Conservation (phyloP, 1,284 basidiomycete species). For the Fomitopsis palustris region DNA sequence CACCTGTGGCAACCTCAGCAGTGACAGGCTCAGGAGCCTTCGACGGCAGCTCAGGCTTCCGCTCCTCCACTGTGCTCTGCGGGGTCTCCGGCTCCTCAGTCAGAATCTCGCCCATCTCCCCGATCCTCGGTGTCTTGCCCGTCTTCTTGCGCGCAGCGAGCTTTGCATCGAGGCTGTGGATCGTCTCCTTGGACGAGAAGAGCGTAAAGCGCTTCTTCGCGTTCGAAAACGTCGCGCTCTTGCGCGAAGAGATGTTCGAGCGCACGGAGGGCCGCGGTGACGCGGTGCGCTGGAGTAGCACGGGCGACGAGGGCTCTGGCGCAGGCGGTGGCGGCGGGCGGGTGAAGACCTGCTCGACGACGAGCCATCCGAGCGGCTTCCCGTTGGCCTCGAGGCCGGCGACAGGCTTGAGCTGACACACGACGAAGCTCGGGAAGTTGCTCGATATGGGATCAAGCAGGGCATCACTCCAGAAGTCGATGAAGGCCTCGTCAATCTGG, state of each 20-base stretch:
- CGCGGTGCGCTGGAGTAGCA: constrained; percentile 23
- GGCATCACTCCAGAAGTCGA: constrained; percentile 75
- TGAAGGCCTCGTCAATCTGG: constrained; percentile 72
- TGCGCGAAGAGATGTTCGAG: constrained; percentile 37
- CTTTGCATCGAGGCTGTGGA: constrained; percentile 14
- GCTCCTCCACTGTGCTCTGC: constrained; percentile 16
- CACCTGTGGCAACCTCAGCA: constrained; percentile 6
- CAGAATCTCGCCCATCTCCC: constrained; percentile 66
- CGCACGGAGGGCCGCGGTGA: constrained; percentile 51
- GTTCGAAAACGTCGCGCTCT: constrained; percentile 39
- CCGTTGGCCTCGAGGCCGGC: constrained; percentile 16
- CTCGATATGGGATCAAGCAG: constrained; percentile 60
- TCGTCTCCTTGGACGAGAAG: constrained; percentile 34
- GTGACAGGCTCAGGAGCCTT: constrained; percentile 11
- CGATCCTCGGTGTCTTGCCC: constrained; percentile 37
- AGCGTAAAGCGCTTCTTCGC: constrained; percentile 58
- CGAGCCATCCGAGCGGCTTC: constrained; percentile 50
- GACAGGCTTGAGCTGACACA: constrained; percentile 57
- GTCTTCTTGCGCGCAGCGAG: constrained; percentile 28
- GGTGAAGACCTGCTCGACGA: constrained; percentile 58
- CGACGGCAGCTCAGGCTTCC: constrained; percentile 18
- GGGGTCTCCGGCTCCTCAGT: constrained; percentile 42
- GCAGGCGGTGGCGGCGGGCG: constrained; percentile 35
- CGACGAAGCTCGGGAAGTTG: constrained; percentile 61
- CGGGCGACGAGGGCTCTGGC: constrained; percentile 11